Evolutionary conservation across 441 rosid species (phyloP).

Genomic region (Viola pubescens): DNA sequence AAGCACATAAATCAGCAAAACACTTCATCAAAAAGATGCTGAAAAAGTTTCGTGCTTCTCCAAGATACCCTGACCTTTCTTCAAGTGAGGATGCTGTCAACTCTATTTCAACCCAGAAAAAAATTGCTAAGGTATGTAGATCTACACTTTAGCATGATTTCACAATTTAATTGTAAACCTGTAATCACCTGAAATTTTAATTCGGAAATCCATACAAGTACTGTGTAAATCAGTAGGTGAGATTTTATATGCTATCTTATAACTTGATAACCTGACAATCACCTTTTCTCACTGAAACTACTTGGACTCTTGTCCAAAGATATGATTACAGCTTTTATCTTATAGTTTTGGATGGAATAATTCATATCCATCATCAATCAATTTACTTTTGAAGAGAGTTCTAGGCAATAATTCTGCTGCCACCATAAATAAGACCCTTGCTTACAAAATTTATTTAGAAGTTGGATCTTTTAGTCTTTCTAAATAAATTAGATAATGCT

Average conservation of each 20-base stretch:
- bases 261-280: conserved; percentile 1
- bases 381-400: not conserved
- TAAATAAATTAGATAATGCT: conserved; percentile 9
- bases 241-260: conserved; percentile 1
- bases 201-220: too few relatives aligned
- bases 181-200: too few relatives aligned
- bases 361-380: conserved; percentile 8
- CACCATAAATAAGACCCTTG: not conserved
- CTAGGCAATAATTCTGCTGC: not conserved
- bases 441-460: too few relatives aligned
- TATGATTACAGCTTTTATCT: not conserved
- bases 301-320: not conserved
- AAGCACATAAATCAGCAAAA: conserved; percentile 45
- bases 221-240: not conserved
- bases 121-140: conserved; percentile 48
- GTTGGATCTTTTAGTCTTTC: not conserved
- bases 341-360: not conserved
- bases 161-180: too few relatives aligned
- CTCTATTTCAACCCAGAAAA: conserved; percentile 45
- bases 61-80: conserved; percentile 24
- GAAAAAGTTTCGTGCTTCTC: conserved; percentile 40
- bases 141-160: conserved; percentile 3
- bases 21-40: conserved; percentile 53
- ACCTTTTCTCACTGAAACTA: not conserved
- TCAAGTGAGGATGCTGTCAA: conserved; percentile 21